Conservation (phyloP, 768 basidiomycete genomes). For the Xerocomellus amylosporus region DNA sequence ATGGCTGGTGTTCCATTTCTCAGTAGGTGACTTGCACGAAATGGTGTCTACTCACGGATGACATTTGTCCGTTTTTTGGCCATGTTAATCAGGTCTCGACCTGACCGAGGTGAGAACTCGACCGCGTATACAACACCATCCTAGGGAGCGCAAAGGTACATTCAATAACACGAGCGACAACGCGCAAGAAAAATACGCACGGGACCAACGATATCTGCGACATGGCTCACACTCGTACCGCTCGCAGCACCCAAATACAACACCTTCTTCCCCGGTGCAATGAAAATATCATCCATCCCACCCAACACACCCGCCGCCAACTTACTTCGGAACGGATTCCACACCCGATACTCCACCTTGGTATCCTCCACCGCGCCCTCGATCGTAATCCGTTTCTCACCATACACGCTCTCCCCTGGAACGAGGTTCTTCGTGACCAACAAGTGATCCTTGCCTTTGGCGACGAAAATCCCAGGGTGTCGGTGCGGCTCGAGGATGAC, state of each 20-base stretch:
- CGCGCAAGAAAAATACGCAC: conserved; percentile 43
- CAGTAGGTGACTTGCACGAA: background rate
- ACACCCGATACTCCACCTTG: conserved; percentile 96
- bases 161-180: conserved; percentile 5
- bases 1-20: conserved; percentile 56
- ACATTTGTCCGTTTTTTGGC: conserved; percentile 99
- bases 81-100: conserved; percentile 98
- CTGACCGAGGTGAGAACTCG: conserved; percentile 94
- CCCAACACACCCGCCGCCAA: conserved; percentile 95
- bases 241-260: conserved; percentile 97
- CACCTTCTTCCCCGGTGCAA: conserved; percentile 92
- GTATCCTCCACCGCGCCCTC: conserved; percentile 71
- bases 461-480: conserved; percentile 94
- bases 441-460: conserved; percentile 95
- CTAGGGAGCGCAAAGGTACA: conserved; percentile 36
- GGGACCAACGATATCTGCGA: conserved; percentile 97
- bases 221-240: conserved; percentile 97
- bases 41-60: conserved; percentile 65
- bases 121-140: conserved; percentile 98
- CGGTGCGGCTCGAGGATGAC: conserved; percentile 94
- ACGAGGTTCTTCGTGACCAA: conserved; percentile 97
- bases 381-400: conserved; percentile 94
- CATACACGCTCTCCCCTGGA: conserved; percentile 97
- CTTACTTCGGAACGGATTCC: conserved; percentile 99
- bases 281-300: conserved; percentile 91